Conservation (phyloP, 78 protist species). For the Pigoraptor vietnamica region DNA sequence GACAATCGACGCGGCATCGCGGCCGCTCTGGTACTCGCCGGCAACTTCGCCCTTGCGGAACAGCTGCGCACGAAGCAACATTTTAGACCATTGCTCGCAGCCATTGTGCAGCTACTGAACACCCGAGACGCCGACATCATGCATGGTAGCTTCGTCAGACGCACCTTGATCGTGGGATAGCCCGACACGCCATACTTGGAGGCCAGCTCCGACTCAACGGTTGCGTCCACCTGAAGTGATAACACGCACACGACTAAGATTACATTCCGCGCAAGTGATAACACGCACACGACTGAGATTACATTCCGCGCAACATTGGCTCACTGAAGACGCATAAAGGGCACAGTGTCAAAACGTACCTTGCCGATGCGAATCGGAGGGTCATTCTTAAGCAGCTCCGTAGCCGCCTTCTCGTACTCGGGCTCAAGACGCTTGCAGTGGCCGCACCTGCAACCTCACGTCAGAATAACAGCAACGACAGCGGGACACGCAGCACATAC, state of each 20-base stretch:
- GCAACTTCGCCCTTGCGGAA: conserved; percentile 55
- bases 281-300: no score
- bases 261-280: no score
- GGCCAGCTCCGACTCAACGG: conserved; percentile 18
- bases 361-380: not conserved
- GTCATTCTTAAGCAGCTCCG: not conserved
- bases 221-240: conserved; percentile 33
- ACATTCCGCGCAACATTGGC: no score
- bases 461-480: not conserved
- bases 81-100: not conserved
- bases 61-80: not conserved
- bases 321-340: no score
- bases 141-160: no score
- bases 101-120: not conserved
- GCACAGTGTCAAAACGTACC: not conserved
- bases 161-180: conserved; percentile 71
- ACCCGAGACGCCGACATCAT: not conserved
- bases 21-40: conserved; percentile 57
- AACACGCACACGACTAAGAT: no score
- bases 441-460: not conserved
- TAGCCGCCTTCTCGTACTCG: conserved; percentile 9
- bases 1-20: conserved; percentile 49
- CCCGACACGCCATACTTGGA: conserved; percentile 40
- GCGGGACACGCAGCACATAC: no score
- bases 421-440: conserved; percentile 18